Evolutionary conservation across 2,329 filamentous ascomycete species (phyloP), one percentile per base, ranked within the genome.

Genomic region (Paramyrothecium roridum): DNA sequence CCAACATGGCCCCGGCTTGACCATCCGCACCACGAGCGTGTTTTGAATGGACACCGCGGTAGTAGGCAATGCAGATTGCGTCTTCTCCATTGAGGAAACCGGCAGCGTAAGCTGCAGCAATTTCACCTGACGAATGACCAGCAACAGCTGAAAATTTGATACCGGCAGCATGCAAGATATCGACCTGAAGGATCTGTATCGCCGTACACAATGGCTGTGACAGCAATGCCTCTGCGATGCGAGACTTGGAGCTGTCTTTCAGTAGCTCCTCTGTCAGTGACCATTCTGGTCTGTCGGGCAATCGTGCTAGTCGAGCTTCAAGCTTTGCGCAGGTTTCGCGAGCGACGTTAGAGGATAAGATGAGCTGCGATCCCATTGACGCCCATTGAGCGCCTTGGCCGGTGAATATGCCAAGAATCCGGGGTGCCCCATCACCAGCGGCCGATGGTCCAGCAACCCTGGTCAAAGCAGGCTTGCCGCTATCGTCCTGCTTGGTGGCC

Each of bases 111-210:
- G 76, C 80, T 0, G 79, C 78, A 1, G 65, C 77, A 13, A 81
- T 80, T 58, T 82, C 79, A 2, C 79, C 79, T 0, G 74, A 77
- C 0, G 77, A 80, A 59, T 81, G 79, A 2, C 79, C 79, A 3
- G 79, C 69, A 1, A 77, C 75, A 2, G 68, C 70, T 2, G 56
- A 40, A 4, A 75, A 69, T 1, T 53, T 50, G 19, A 80, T 54
- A 3, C 70, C 70, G 4, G 69, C 70, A 0, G 63, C 56, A 0
- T 54, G 49, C 1, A 71, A 58, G 2, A 67, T 53, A 8, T 70
- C 63, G 10, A 70, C 61, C 1, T 71, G 53, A 2, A 63, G 56
- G 3, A 69, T 57, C 52, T 71, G 63, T 0, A 72, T 37, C 0
- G 64, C 69, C 1, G 69, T 71, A 34, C 66, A 70, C 0, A 69